Evolutionary conservation across 2,329 filamentous ascomycete genomes (phyloP), one percentile per base, ranked within the genome.

Genomic region (Monosporascus sp.): DNA sequence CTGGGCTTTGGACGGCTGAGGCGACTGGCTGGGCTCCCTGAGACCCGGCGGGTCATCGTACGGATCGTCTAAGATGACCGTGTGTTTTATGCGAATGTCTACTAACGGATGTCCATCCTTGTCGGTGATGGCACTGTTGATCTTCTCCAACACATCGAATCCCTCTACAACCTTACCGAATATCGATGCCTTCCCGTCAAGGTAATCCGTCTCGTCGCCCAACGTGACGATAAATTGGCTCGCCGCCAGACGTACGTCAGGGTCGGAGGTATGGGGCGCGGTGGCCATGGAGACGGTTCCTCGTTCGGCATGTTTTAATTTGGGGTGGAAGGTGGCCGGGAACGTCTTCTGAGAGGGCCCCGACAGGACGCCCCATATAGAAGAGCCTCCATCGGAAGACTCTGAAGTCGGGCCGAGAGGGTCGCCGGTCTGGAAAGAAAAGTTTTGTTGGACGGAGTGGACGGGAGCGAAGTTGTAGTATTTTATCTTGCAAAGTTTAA

Each of bases 241-340:
- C 6, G 82, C 91, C 0, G 91, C 91, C 45, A 96, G 75, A 35
- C 91, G 84, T 54, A 85, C 84, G 62, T 97, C 91, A 3, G 89
- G 87, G 64, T 97, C 88, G 17, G 81, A 79, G 4, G 85, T 75
- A 9, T 87, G 83, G 1, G 89, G 87, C 18, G 85, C 89, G 0
- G 93, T 97, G n/a, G 93, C 94, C 90, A 97, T 96, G 74, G 92
- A 97, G 56, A 99, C 92, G 15, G 90, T 97, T 51, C 93, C 93
- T 60, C 89, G 85, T 69, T 96, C 90, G 41, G 82, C 74, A 70
- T 99, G 94, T 70, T 94, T 96, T 62, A 96, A 75, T 68, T 93
- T 96, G 6, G 87, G 87, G 61, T 91, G 84, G 63, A 97, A 87
- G 58, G 92, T 83, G n/a, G 91, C 88, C 9, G 83, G 78, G 66